phyloP scores from a whole-genome alignment of 805 yeast species.

The Suhomyces sp. region DNA sequence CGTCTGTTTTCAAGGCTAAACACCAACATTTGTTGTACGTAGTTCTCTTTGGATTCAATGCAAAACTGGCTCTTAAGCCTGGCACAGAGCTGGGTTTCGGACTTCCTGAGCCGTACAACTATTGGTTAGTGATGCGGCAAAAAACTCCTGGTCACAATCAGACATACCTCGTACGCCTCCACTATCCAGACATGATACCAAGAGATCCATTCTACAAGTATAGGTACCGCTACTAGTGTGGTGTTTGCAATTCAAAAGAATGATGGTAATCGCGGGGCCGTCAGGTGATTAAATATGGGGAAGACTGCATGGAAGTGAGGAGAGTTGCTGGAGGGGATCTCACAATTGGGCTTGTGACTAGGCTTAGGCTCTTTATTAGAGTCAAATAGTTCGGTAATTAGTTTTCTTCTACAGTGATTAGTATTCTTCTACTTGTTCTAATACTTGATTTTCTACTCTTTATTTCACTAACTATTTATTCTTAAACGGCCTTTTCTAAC shows the following conservation, averaged over 20 bases:
- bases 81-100: constrained; percentile 5
- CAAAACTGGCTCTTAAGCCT: constrained; percentile 16
- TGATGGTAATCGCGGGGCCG: constrained; percentile 3
- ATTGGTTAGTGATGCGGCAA: neutral
- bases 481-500: constrained; percentile 53
- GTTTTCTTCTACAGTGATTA: too few relatives aligned
- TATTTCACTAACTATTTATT: neutral
- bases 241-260: neutral
- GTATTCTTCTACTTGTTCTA: too few relatives aligned
- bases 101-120: constrained; percentile 1
- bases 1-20: constrained; percentile 18
- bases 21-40: constrained; percentile 19
- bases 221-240: neutral
- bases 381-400: too few relatives aligned
- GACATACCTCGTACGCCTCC: constrained; percentile 17
- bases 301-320: neutral
- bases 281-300: constrained; percentile 1
- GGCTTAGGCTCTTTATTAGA: too few relatives aligned
- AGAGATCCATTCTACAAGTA: constrained; percentile 9
- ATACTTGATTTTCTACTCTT: neutral
- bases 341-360: neutral
- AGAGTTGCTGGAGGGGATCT: neutral
- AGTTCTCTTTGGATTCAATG: constrained; percentile 12
- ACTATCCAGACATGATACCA: constrained; percentile 13
- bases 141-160: neutral